These are phyloP conservation scores for Acer yangbiense DNA, from an alignment of 345 rosid genomes.

Conservation along the genomic window DNA sequence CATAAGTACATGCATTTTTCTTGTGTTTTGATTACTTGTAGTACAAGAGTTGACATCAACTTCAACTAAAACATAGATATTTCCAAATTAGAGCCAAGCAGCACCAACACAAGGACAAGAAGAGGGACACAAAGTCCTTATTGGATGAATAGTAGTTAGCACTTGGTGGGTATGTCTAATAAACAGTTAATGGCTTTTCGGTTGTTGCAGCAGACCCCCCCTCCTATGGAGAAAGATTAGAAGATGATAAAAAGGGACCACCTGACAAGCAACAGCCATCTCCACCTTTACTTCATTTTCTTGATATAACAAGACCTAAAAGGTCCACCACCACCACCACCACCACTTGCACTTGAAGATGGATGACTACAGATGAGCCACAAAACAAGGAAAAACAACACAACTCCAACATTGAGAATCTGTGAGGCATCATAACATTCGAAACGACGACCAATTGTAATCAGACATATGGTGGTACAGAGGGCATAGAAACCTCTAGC, in stretches of 20 bases:
- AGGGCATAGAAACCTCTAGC: too few species aligned
- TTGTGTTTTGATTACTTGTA: not conserved
- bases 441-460: not conserved
- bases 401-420: conserved; percentile 20
- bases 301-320: conserved; percentile 19
- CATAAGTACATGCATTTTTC: not conserved
- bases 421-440: conserved; percentile 7
- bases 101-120: not conserved
- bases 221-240: not conserved
- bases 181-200: conserved; percentile 27
- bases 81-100: not conserved
- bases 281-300: conserved; percentile 16
- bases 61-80: not conserved
- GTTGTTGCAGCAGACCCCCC: conserved; percentile 13
- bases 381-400: conserved; percentile 11
- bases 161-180: conserved; percentile 17
- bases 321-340: conserved; percentile 30
- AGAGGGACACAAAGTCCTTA: not conserved
- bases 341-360: not conserved
- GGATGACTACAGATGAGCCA: not conserved
- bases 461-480: too few species aligned
- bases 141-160: not conserved
- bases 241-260: conserved; percentile 11
- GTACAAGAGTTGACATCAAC: not conserved
- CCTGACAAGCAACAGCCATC: conserved; percentile 15